Percentiles rank a stretch among this genome's conserved stretches.
phyloP scores from a whole-genome alignment of 805 yeast species.

The Kluyveromyces lactis region DNA sequence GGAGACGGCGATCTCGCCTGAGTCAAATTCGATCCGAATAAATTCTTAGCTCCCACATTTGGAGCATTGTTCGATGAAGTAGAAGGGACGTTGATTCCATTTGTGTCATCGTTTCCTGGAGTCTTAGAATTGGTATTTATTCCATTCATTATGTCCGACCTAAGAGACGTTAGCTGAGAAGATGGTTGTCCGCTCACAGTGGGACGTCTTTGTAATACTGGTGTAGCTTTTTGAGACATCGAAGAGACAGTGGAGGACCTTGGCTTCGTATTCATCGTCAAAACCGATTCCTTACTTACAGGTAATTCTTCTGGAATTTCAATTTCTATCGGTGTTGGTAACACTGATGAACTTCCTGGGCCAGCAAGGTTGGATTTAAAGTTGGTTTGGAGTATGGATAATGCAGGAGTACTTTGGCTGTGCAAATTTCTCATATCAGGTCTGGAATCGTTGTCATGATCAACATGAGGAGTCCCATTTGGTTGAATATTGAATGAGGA shows the following conservation, averaged over 20 bases:
- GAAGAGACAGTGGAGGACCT: slow-evolving; percentile 28
- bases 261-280: slow-evolving; percentile 28
- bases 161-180: slow-evolving; percentile 4
- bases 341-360: slow-evolving; percentile 28
- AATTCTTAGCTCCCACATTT: neutral
- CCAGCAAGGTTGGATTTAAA: slow-evolving; percentile 17
- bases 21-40: neutral
- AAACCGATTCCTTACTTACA: slow-evolving; percentile 13
- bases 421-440: slow-evolving; percentile 13
- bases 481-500: slow-evolving; percentile 4
- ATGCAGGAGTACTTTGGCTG: slow-evolving; percentile 24
- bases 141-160: neutral
- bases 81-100: no score
- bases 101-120: neutral
- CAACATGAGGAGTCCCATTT: neutral
- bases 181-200: slow-evolving; percentile 21
- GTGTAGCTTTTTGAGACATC: slow-evolving; percentile 17
- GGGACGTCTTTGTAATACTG: slow-evolving; percentile 21
- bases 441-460: slow-evolving; percentile 11
- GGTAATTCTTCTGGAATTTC: slow-evolving; percentile 53
- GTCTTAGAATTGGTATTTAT: neutral
- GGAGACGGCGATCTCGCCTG: slow-evolving; percentile 41
- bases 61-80: no score
- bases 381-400: slow-evolving; percentile 24
- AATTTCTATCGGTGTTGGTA: slow-evolving; percentile 50